Conservation (phyloP, 202 grass and related monocot species). For the Panicum hallii region DNA sequence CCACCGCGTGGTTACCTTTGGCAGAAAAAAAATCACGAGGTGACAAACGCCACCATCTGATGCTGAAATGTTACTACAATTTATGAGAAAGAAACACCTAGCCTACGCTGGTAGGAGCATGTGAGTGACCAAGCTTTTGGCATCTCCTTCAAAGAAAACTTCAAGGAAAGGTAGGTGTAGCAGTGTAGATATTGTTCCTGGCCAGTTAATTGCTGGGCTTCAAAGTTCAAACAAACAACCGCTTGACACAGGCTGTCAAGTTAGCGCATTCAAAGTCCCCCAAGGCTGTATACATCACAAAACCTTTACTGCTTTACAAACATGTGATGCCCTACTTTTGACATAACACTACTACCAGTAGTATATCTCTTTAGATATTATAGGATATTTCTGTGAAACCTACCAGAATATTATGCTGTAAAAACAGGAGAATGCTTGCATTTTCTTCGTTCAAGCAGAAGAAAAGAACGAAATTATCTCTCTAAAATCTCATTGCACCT, state of each 20-base stretch:
- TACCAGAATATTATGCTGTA: neutral
- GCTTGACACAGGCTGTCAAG: constrained; percentile 40
- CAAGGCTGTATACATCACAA: constrained; percentile 43
- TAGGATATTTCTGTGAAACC: constrained; percentile 17
- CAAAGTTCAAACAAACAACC: constrained; percentile 25
- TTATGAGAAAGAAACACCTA: neutral
- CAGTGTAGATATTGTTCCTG: constrained; percentile 37
- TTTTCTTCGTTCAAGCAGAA: neutral
- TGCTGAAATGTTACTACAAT: neutral
- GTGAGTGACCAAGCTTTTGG: constrained; percentile 37
- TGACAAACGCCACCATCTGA: neutral
- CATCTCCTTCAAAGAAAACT: constrained; percentile 40
- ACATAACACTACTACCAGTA: neutral
- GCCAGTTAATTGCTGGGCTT: constrained; percentile 35
- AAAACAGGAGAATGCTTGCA: neutral
- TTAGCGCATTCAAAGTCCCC: constrained; percentile 31
- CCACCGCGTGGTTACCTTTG: constrained; percentile 8
- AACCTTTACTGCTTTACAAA: constrained; percentile 29
- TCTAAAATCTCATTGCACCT: neutral
- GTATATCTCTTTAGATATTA: constrained; percentile 1
- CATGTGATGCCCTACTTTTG: constrained; percentile 49
- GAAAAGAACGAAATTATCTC: neutral
- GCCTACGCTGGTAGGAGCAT: constrained; percentile 32
- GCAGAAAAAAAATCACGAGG: constrained; percentile 22
- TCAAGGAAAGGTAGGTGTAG: constrained; percentile 50